These are phyloP conservation scores for Marasmius oreades DNA, from an alignment of 1,284 basidiomycete species.

Conservation along the genomic window DNA sequence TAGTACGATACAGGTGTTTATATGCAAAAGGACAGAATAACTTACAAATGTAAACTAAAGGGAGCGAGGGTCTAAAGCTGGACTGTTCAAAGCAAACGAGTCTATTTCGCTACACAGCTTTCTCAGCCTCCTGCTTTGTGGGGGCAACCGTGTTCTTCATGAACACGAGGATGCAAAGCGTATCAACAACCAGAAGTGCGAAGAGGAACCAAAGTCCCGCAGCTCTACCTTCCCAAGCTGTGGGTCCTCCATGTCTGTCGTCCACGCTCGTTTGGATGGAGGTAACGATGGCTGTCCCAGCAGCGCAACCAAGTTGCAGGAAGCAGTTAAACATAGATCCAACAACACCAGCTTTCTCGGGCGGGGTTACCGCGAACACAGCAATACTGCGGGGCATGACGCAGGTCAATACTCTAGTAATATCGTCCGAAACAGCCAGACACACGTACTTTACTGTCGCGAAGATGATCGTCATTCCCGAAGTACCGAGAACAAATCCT, in stretches of 20 bases:
- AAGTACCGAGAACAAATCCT: slow-evolving; percentile 43
- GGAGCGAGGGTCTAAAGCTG: too few species aligned
- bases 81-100: too few species aligned
- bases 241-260: not conserved
- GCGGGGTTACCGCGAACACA: not conserved
- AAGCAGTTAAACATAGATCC: not conserved
- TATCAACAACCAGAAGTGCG: not conserved
- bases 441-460: slow-evolving; percentile 34
- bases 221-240: not conserved
- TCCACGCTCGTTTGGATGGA: slow-evolving; percentile 3
- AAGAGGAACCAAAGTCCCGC: slow-evolving; percentile 8
- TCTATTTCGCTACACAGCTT: too few species aligned
- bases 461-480: slow-evolving; percentile 32
- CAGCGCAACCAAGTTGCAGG: not conserved
- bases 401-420: not conserved
- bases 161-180: not conserved
- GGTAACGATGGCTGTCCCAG: not conserved
- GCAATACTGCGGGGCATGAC: not conserved
- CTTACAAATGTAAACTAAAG: too few species aligned
- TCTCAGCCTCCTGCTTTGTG: too few species aligned
- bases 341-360: not conserved
- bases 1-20: too few species aligned
- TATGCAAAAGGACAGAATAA: too few species aligned
- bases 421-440: not conserved
- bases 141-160: slow-evolving; percentile 6